Evolutionary conservation across 345 rosid species (phyloP), one percentile per base, ranked within the genome.

Genomic region (Alliaria petiolata): DNA sequence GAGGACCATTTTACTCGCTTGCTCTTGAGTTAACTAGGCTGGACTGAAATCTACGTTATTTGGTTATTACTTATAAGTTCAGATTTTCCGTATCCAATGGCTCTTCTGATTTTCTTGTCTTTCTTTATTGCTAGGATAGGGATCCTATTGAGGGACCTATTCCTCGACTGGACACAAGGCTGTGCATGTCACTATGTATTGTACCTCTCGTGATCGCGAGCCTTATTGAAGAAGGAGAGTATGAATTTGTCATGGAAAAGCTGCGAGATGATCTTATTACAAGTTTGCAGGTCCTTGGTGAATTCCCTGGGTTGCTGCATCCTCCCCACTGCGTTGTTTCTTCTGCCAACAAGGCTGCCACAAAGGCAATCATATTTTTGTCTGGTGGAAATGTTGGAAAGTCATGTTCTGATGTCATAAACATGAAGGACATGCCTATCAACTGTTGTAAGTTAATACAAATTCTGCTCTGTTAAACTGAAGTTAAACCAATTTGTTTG

Each of bases 61-160:
- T 44, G 40, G 17, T 31, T 62, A 20, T 43, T 53, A 71, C 36
- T 31, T 46, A 60, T 19, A 71, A 49, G 4, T 42, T 31, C 1
- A 19, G 19, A 43, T 4, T 43, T 33, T 19, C 8, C 2, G 1
- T 22, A 64, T 43, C 57, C 5, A 54, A 26, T 46, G 55, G 10
- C 72, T 74, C 10, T 15, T 69, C 75, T 76, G 39, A 69, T 38
- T 30, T 35, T 55, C 47, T 30, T 5, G 10, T 35, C 14, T 46
- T 60, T 40, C 31, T 70, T 69, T 33, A 47, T 15, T 64, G 65
- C 60, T 64, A 95, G 99, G 99, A 92, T 82, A 86, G 93, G 77
- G 92, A 95, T 80, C 90, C 97, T 53, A 83, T 84, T 71, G 99
- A 95, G 79, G 98, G 93, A 42, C 98, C 98, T 46, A 79, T 87